A percentile compares a stretch with the other conserved stretches of the same genome.
Evolutionary conservation across 768 basidiomycete genomes (phyloP).

Genomic region (Lactarius sp.): DNA sequence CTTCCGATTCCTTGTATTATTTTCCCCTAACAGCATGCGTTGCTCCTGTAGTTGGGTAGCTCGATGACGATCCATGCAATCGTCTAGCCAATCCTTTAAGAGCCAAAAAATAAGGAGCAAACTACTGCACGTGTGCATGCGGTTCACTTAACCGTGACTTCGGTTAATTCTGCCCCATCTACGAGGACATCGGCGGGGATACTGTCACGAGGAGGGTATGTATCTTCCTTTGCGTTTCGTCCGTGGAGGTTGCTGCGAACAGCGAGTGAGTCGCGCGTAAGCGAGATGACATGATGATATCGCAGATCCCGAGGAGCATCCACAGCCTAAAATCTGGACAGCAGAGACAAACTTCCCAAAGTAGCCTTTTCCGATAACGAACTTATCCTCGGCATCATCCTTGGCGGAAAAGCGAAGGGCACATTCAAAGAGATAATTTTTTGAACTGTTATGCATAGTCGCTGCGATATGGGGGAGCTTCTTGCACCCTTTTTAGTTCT

Average conservation of each 20-base stretch:
- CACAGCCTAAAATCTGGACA: not conserved
- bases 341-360: not conserved
- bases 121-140: not conserved
- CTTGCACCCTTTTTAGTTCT: not conserved
- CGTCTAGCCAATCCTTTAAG: not conserved
- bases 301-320: conserved; percentile 1
- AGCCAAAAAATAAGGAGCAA: not conserved
- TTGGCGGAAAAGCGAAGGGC: not conserved
- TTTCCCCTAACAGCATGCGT: too few species aligned
- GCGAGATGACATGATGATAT: not conserved
- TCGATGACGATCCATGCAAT: not conserved
- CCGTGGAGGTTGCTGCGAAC: not conserved
- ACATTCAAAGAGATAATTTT: not conserved
- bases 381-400: not conserved
- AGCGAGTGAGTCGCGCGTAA: too few species aligned
- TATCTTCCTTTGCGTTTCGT: not conserved
- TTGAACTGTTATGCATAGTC: not conserved
- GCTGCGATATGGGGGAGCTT: not conserved
- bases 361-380: not conserved
- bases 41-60: not conserved
- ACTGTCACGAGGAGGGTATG: not conserved
- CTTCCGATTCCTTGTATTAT: too few species aligned
- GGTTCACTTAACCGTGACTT: not conserved
- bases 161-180: not conserved
- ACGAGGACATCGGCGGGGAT: not conserved